These are phyloP conservation scores for Paramecium sonneborni DNA, from an alignment of 73 alveolate genomes.

Conservation along the genomic window DNA sequence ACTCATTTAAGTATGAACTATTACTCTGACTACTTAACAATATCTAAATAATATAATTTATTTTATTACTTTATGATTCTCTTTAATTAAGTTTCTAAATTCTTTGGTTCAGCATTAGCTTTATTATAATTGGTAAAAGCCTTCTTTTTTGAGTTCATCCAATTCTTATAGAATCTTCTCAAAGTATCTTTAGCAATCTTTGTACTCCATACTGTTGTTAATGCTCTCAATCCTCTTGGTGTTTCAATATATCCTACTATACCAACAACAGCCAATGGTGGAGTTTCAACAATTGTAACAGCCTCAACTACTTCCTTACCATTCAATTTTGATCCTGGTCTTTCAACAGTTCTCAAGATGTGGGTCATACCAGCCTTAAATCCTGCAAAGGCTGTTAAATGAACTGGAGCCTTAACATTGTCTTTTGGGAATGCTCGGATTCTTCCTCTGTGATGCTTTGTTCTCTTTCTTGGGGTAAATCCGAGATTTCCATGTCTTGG, in stretches of 20 bases:
- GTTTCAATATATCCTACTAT: constrained; percentile 99
- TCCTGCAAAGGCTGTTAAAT: constrained; percentile 99
- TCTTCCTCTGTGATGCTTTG: constrained; percentile 98
- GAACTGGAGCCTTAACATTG: constrained; percentile 91
- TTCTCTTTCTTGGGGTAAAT: constrained; percentile 98
- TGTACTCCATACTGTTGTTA: constrained; percentile 99
- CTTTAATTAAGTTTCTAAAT: constrained; percentile 88
- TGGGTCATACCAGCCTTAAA: constrained; percentile 99
- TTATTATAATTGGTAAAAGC: constrained; percentile 99
- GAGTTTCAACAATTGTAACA: constrained; percentile 98
- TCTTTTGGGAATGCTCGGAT: constrained; percentile 99
- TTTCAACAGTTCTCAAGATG: constrained; percentile 98
- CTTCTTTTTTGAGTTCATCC: constrained; percentile 96
- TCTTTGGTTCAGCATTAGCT: constrained; percentile 84
- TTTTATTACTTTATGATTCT: constrained; percentile 76
- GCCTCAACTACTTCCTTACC: constrained; percentile 99
- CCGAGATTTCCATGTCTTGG: constrained; percentile 99
- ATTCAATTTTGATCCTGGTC: constrained; percentile 98
- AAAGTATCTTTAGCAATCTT: constrained; percentile 97
- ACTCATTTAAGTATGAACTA: constrained; percentile 97
- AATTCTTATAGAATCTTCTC: constrained; percentile 99
- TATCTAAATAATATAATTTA: constrained; percentile 73
- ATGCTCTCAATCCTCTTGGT: constrained; percentile 99
- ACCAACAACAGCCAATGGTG: constrained; percentile 99
- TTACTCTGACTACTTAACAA: constrained; percentile 98